Evolutionary conservation across 2,329 filamentous ascomycete species (phyloP).

Genomic region (Lachnellula willkommii): DNA sequence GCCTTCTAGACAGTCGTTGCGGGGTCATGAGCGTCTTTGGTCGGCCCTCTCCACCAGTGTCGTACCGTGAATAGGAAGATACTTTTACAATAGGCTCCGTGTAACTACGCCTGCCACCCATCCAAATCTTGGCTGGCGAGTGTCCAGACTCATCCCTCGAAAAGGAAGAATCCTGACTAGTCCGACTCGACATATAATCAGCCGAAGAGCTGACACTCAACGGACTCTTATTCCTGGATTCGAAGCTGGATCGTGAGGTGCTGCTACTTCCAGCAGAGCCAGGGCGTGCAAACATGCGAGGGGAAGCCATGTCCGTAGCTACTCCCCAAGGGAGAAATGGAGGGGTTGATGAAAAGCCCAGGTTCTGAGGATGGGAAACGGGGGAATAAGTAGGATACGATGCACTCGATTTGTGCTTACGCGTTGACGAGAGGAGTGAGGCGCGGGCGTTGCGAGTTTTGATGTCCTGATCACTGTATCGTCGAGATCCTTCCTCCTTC

Average conservation of each 20-base stretch:
- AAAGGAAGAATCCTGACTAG: constrained; percentile 20
- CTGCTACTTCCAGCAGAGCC: constrained; percentile 11
- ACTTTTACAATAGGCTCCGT: constrained; percentile 13
- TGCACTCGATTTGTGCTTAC: constrained; percentile 14
- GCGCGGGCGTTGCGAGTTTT: constrained; percentile 18
- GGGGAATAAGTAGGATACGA: constrained; percentile 22
- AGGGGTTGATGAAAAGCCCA: constrained; percentile 4
- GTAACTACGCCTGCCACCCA: constrained; percentile 3
- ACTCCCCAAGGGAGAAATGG: constrained; percentile 11
- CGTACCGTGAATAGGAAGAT: constrained; percentile 12
- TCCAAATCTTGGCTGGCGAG: constrained; percentile 1
- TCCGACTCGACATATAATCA: constrained; percentile 19
- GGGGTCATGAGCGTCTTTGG: constrained; percentile 15
- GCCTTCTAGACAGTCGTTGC: constrained; percentile 9
- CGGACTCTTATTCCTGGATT: constrained; percentile 26
- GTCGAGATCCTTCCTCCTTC: not conserved
- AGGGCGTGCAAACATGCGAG: constrained; percentile 12
- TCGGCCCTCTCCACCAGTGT: constrained; percentile 10
- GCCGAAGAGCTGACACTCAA: constrained; percentile 24
- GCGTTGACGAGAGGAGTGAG: constrained; percentile 6
- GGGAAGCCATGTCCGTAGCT: constrained; percentile 17
- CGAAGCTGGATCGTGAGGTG: constrained; percentile 19
- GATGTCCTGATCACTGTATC: constrained; percentile 21
- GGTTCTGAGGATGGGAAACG: constrained; percentile 2
- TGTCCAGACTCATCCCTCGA: constrained; percentile 7